phyloP scores from a whole-genome alignment of 2,329 filamentous ascomycete genomes.

The Mariannaea sp. region DNA sequence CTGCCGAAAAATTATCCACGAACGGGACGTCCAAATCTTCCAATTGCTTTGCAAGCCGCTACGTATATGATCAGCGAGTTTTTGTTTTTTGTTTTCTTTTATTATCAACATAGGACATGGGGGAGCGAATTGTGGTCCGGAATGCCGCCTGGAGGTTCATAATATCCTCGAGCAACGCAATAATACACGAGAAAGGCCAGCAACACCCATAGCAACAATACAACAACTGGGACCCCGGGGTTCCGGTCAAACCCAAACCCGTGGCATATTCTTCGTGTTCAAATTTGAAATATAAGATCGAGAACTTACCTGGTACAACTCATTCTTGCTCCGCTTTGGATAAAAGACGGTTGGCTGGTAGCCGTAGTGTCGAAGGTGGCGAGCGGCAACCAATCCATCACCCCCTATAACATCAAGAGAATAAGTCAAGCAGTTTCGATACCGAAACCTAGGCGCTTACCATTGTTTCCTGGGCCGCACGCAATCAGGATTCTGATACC shows the following conservation, averaged over 20 bases:
- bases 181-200: conserved; percentile 24
- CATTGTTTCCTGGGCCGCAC: conserved; percentile 84
- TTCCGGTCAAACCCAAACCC: neutral
- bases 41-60: conserved; percentile 85
- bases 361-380: conserved; percentile 89
- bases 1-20: conserved; percentile 74
- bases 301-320: conserved; percentile 75
- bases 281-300: conserved; percentile 16
- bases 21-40: conserved; percentile 83
- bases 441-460: conserved; percentile 43
- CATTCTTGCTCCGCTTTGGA: conserved; percentile 88
- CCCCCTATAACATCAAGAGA: conserved; percentile 62
- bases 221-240: conserved; percentile 22
- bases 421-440: conserved; percentile 7
- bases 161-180: conserved; percentile 23
- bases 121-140: conserved; percentile 10
- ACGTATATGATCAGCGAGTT: conserved; percentile 40
- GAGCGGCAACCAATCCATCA: conserved; percentile 91
- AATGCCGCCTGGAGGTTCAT: conserved; percentile 17
- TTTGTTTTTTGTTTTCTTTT: neutral
- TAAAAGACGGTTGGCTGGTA: conserved; percentile 91
- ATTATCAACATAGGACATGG: conserved; percentile 1
- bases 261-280: neutral
- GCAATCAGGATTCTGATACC: conserved; percentile 80
- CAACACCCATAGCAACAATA: conserved; percentile 26